Percentiles rank a stretch among this genome's conserved stretches.
Conservation (phyloP, 2,329 filamentous ascomycete genomes). For the Alternaria ethzedia region DNA sequence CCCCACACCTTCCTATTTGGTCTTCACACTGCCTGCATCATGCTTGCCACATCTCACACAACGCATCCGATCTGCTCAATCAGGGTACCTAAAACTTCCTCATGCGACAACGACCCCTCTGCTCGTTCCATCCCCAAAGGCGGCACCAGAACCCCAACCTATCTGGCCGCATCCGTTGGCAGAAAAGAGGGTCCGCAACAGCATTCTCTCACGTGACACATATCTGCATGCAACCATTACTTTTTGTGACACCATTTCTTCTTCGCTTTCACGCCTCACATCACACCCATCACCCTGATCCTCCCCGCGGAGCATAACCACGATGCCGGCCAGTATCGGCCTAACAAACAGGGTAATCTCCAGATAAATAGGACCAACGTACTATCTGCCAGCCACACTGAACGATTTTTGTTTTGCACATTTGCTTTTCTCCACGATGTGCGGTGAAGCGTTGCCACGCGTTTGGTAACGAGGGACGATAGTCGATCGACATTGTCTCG, state of each 20-base stretch:
- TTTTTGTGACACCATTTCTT: not conserved
- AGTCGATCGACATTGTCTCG: not conserved
- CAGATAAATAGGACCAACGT: not conserved
- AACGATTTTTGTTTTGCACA: not conserved
- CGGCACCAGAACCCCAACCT: not conserved
- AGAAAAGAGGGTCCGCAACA: not conserved
- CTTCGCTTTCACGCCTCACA: not conserved
- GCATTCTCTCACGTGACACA: not conserved
- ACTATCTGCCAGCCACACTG: not conserved
- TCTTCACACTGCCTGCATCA: not conserved
- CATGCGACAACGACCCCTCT: not conserved
- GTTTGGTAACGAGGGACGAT: not conserved
- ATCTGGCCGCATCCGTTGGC: fast-evolving
- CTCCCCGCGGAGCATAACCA: not conserved
- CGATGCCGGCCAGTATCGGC: not conserved
- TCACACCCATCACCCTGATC: not conserved
- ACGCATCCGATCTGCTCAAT: not conserved
- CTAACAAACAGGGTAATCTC: not conserved
- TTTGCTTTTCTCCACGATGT: not conserved
- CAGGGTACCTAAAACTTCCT: not conserved
- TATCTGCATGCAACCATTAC: not conserved
- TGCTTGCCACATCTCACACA: not conserved
- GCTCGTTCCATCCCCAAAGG: not conserved
- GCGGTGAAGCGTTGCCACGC: not conserved
- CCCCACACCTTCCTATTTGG: not conserved